Base-by-base conservation (phyloP, 805 yeast species). In the Yarrowia alimentaria region DNA sequence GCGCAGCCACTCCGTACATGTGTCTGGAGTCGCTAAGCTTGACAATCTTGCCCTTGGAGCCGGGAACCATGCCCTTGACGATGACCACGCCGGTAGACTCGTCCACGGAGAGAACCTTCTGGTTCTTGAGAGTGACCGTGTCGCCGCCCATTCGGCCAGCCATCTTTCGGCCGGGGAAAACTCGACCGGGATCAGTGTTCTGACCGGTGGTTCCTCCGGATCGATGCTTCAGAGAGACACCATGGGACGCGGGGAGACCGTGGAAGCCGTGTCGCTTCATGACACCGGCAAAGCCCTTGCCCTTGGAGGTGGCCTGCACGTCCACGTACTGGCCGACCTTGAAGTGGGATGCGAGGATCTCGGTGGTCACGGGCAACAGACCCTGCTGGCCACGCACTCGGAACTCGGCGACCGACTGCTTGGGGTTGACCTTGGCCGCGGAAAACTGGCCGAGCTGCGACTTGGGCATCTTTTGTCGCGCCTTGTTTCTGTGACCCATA, bases 211-310 rank as follows among this genome's bases (percentile, higher is more conserved):
- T 90, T 77, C 99, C 99, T 61, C 95, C 95, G 53, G 89, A 81
- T 76, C 99, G 84, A 67, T 93, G 98, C 28, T 91, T 83, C 43
- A 78, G 73, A 21, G 99, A 87, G 19, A 86, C 90, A 84, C 99
- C 99, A 68, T 93, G 99, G 1, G 97, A 76, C 6, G 97, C 97
- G 33, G 80, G 78, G 67, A 85, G 78, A 75, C 99, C 99, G 37
- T 71, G 72, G 70, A 91, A 93, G 10, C 87, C 85, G 74, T 84
- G 85, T 69, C 96, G 81, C 67, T 91, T 91, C 96, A 93, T 93
- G 18, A 91, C 98, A 79, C 99, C 99, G 17, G 90, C 87, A 66
- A 88, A 88, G 9, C 99, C 99, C 68, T 93, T 93, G 69, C 99
- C 99, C 66, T 88, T 91, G 48, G 90, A 74, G 14, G 76, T 74